Conservation (phyloP, 2,329 filamentous ascomycete species). For the Penicillium capsulatum region DNA sequence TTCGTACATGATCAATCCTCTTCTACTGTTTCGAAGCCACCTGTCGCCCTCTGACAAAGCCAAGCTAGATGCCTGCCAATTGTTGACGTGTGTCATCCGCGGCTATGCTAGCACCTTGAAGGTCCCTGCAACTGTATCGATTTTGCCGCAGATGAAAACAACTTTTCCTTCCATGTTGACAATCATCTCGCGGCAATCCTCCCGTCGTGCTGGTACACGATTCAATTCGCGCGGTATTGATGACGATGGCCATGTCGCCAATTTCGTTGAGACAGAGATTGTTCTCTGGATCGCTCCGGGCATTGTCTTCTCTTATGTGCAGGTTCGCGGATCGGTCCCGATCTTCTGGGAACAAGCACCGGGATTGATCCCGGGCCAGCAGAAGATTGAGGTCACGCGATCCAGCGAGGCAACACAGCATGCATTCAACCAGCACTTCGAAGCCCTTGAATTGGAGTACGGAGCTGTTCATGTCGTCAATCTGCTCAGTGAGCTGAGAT, state of each 20-base stretch:
- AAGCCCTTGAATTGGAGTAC: slow-evolving; percentile 77
- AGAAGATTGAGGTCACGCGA: slow-evolving; percentile 87
- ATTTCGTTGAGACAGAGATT: slow-evolving; percentile 98
- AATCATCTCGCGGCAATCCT: slow-evolving; percentile 86
- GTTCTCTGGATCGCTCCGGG: slow-evolving; percentile 76
- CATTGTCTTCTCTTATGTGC: slow-evolving; percentile 86
- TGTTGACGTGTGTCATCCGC: slow-evolving; percentile 88
- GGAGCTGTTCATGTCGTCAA: slow-evolving; percentile 91
- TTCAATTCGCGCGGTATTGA: slow-evolving; percentile 98
- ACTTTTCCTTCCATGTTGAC: slow-evolving; percentile 81
- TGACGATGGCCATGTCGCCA: slow-evolving; percentile 94
- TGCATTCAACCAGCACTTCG: slow-evolving; percentile 93
- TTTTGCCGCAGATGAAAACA: slow-evolving; percentile 60
- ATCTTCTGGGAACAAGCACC: slow-evolving; percentile 96
- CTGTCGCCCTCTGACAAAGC: slow-evolving; percentile 70
- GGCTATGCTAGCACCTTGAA: slow-evolving; percentile 87
- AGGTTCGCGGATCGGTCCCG: slow-evolving; percentile 87
- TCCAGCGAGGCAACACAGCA: slow-evolving; percentile 88
- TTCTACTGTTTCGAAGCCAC: slow-evolving; percentile 82
- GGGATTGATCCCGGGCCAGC: slow-evolving; percentile 82
- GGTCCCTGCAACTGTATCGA: slow-evolving; percentile 71
- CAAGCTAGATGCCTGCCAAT: slow-evolving; percentile 77
- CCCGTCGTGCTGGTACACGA: slow-evolving; percentile 81
- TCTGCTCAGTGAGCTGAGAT: slow-evolving; percentile 83
- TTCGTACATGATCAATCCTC: slow-evolving; percentile 92